Evolutionary conservation across 352 stramenopile genomes (phyloP).

Genomic region (Thalassiosira hispida): DNA sequence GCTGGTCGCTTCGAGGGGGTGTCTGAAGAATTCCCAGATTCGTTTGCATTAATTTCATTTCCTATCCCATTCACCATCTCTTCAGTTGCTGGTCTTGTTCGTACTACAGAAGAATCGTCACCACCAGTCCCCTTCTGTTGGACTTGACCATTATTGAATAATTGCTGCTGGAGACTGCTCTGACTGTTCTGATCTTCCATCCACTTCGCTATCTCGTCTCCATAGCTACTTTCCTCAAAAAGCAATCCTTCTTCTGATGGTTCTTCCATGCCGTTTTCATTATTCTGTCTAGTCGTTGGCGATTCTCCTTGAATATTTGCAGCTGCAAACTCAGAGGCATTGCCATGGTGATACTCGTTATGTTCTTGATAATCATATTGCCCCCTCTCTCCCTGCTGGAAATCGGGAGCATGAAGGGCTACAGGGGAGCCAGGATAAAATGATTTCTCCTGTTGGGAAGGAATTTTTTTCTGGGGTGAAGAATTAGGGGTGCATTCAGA

Average conservation of each 20-base stretch:
- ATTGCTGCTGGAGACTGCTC: constrained; percentile 1
- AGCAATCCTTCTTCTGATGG: constrained; percentile 13
- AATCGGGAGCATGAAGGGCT: neutral
- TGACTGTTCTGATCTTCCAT: constrained; percentile 12
- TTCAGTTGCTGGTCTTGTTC: neutral
- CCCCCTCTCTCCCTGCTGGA: neutral
- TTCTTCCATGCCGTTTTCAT: constrained; percentile 7
- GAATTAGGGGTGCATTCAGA: neutral
- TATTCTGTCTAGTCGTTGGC: neutral
- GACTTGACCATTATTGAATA: neutral
- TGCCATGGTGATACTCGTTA: neutral
- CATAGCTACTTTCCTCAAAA: constrained; percentile 25
- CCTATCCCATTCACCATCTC: neutral
- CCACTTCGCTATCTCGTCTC: constrained; percentile 19
- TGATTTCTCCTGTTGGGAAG: neutral
- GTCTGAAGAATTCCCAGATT: neutral
- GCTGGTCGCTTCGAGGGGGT: constrained; percentile 12
- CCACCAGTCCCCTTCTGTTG: neutral
- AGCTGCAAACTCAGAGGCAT: constrained; percentile 3
- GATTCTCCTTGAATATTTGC: neutral
- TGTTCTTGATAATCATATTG: constrained; percentile 12
- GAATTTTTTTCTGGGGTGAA: neutral
- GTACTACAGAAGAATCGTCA: constrained; percentile 1
- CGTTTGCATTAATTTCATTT: neutral
- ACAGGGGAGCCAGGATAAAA: neutral